Evolutionary conservation across 75 land plant genomes (phyloP).

Genomic region (Chamaecyparis obtusa): DNA sequence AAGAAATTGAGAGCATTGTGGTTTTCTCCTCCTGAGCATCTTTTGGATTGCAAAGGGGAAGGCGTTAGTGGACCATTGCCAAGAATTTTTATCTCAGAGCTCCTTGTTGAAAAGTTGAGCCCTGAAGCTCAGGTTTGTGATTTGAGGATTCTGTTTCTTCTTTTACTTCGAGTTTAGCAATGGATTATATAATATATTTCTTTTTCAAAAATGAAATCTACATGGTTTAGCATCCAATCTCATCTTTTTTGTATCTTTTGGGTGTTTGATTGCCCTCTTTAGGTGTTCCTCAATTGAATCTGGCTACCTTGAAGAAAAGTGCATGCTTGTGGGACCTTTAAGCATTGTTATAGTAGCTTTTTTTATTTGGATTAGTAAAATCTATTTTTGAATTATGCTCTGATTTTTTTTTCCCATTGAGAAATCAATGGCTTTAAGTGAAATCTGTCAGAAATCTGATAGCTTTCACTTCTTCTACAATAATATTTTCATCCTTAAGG

Average conservation of each 20-base stretch:
- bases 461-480: not conserved
- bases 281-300: not conserved
- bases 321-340: not conserved
- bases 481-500: not conserved
- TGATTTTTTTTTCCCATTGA: not conserved
- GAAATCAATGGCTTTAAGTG: not conserved
- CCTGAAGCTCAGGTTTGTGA: slow-evolving; percentile 69
- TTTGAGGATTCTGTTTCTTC: not conserved
- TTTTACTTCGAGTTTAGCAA: not conserved
- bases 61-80: slow-evolving; percentile 88
- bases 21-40: slow-evolving; percentile 78
- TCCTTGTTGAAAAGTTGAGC: slow-evolving; percentile 87
- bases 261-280: not conserved
- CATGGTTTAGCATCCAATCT: not conserved
- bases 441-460: not conserved
- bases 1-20: slow-evolving; percentile 92
- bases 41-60: slow-evolving; percentile 34
- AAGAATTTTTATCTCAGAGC: slow-evolving; percentile 94
- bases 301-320: not conserved
- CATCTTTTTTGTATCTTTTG: not conserved
- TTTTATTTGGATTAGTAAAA: not conserved
- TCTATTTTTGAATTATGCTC: not conserved
- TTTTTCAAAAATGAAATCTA: not conserved
- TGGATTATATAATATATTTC: not conserved
- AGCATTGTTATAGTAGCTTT: not conserved